A percentile compares a stretch with the other conserved stretches of the same genome.
phyloP scores from a whole-genome alignment of 306 rosid species.

The Prinsepia uniflora region DNA sequence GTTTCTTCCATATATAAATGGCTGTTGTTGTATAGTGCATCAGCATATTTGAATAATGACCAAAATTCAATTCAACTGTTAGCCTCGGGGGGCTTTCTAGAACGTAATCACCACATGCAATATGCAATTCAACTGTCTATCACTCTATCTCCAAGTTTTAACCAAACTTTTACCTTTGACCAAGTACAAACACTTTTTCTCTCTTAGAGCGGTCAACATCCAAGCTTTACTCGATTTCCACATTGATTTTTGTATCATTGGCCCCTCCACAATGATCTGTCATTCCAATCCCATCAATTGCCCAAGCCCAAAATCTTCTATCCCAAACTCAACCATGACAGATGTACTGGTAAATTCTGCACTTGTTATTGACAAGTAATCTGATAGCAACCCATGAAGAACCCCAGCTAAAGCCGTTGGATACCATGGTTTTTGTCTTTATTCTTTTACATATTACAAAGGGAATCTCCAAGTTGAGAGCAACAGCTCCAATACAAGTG shows the following conservation, averaged over 20 bases:
- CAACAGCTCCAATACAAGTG: background rate
- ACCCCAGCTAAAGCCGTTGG: background rate
- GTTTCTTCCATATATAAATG: background rate
- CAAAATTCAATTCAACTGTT: background rate
- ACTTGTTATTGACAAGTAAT: background rate
- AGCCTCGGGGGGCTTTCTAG: no score
- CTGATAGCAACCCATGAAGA: background rate
- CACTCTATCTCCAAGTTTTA: no score
- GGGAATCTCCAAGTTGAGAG: background rate
- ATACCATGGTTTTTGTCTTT: background rate
- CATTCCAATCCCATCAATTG: background rate
- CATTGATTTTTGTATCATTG: background rate
- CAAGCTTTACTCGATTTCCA: background rate
- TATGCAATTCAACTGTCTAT: background rate
- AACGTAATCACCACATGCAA: background rate
- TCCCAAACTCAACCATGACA: background rate
- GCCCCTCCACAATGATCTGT: background rate
- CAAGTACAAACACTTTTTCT: background rate
- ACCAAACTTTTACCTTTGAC: no score
- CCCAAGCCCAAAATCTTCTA: background rate
- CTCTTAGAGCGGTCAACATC: slow-evolving; percentile 8
- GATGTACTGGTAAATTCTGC: background rate
- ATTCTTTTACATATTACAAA: background rate
- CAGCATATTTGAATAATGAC: background rate
- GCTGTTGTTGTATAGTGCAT: background rate